phyloP scores from a whole-genome alignment of 1,284 basidiomycete genomes.

The Volvariella volvacea region DNA sequence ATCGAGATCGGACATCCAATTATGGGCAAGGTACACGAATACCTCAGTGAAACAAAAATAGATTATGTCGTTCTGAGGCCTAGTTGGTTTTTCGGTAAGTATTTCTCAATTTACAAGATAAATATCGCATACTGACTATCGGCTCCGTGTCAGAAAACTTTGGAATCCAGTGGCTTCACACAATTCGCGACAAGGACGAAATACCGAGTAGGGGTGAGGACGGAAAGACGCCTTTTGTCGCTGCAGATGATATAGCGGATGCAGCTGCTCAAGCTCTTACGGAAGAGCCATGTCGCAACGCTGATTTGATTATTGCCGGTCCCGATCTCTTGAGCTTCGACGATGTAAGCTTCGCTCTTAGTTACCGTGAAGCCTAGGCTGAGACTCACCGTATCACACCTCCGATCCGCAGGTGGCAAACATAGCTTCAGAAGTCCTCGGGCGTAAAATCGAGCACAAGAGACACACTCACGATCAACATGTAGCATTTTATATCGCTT shows the following conservation, averaged over 20 bases:
- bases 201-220: conserved; percentile 14
- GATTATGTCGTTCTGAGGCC: conserved; percentile 24
- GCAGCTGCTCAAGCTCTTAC: conserved; percentile 8
- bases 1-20: neutral
- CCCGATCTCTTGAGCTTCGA: neutral
- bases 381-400: neutral
- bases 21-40: conserved; percentile 11
- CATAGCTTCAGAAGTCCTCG: neutral
- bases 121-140: neutral
- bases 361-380: neutral
- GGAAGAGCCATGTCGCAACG: neutral
- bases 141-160: conserved; percentile 15
- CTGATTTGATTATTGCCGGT: neutral
- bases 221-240: conserved; percentile 19
- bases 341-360: neutral
- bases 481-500: neutral
- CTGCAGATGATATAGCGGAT: conserved; percentile 20
- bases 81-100: conserved; percentile 24
- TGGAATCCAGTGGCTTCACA: conserved; percentile 5
- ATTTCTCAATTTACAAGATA: neutral
- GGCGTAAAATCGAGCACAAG: neutral
- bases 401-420: neutral
- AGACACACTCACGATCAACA: neutral
- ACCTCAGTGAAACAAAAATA: conserved; percentile 17
- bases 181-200: conserved; percentile 14